Percentiles rank a stretch among this genome's conserved stretches.
Conservation (phyloP, 805 yeast species). For the Monosporozyma servazzii region DNA sequence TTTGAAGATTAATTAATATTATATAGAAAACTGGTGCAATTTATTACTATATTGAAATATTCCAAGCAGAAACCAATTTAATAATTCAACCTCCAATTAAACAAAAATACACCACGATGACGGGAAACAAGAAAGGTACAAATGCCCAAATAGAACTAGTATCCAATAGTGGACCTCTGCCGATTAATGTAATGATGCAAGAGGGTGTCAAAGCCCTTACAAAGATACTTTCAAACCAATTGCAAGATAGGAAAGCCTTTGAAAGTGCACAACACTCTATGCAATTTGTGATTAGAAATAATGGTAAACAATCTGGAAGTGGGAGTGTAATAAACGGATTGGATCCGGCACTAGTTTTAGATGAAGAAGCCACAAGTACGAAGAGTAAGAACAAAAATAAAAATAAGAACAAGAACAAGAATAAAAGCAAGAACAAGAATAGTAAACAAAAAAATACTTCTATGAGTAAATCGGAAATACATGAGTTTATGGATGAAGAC, state of each 20-base stretch:
- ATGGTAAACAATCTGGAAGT: background rate
- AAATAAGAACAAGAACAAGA: background rate
- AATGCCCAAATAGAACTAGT: conserved; percentile 19
- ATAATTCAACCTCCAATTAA: background rate
- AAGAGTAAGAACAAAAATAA: background rate
- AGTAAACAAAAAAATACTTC: background rate
- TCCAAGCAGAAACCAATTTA: background rate
- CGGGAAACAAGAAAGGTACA: background rate
- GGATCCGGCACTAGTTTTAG: background rate
- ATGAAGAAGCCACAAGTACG: conserved; percentile 4
- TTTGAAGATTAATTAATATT: background rate
- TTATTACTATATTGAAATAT: background rate
- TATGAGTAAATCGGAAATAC: conserved; percentile 1
- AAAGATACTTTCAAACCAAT: conserved; percentile 22
- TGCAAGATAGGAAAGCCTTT: conserved; percentile 19
- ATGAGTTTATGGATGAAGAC: conserved; percentile 10
- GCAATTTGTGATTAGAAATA: conserved; percentile 19
- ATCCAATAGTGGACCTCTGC: conserved; percentile 23
- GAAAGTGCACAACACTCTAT: conserved; percentile 14
- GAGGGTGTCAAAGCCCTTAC: conserved; percentile 29
- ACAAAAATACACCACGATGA: background rate
- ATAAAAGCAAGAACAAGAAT: background rate
- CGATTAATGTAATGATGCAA: conserved; percentile 28
- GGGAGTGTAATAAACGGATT: background rate
- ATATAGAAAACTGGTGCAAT: background rate